Evolutionary conservation across 305 asterid genomes (phyloP).

Genomic region (Fraxinus sp.): DNA sequence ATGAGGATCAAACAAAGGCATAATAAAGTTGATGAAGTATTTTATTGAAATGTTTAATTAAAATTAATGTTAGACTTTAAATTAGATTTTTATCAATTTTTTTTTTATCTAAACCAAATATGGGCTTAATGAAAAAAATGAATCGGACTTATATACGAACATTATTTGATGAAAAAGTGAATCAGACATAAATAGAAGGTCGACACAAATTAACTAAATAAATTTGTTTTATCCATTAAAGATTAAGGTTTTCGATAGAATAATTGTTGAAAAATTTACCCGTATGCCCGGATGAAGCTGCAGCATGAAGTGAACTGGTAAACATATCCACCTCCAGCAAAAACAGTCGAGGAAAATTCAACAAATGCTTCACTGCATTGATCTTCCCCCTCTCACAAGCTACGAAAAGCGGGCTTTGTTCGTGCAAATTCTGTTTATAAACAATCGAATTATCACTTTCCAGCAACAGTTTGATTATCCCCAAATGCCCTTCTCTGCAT

Average conservation of each 20-base stretch:
- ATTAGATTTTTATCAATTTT: too few species aligned
- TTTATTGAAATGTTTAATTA: too few species aligned
- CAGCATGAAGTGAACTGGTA: constrained; percentile 41
- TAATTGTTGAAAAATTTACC: constrained; percentile 22
- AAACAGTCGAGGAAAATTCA: constrained; percentile 14
- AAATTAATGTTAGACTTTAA: too few species aligned
- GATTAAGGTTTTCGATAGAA: neutral
- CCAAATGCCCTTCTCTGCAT: constrained; percentile 48
- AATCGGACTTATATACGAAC: too few species aligned
- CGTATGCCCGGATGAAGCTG: constrained; percentile 43
- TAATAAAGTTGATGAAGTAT: too few species aligned
- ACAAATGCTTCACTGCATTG: constrained; percentile 32
- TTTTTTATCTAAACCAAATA: too few species aligned
- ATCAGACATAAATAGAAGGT: neutral
- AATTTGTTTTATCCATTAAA: neutral
- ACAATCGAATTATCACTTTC: constrained; percentile 27
- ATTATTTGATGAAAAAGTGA: neutral
- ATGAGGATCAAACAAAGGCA: too few species aligned
- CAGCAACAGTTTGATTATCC: constrained; percentile 28
- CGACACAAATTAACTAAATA: constrained; percentile 20
- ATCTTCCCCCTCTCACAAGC: constrained; percentile 39
- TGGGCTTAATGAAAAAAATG: too few species aligned
- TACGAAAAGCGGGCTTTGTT: constrained; percentile 35
- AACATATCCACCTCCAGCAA: constrained; percentile 39
- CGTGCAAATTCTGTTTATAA: constrained; percentile 30